phyloP scores from a whole-genome alignment of 1,284 basidiomycete species.

The Caloboletus firmus region DNA sequence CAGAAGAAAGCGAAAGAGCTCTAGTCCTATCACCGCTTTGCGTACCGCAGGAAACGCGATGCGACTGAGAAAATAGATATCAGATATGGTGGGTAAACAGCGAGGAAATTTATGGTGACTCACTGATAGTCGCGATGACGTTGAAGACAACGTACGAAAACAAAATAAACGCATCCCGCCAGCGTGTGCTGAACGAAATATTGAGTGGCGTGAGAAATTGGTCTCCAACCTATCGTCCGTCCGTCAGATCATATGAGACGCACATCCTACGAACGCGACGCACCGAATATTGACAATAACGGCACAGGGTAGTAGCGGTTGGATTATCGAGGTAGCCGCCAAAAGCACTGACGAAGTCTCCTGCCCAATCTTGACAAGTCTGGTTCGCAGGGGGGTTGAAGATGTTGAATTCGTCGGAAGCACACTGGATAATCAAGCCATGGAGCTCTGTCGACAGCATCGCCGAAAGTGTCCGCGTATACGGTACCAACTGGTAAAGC shows the following conservation, averaged over 20 bases:
- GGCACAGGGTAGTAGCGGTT: constrained; percentile 57
- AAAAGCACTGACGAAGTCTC: constrained; percentile 58
- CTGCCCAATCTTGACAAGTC: constrained; percentile 73
- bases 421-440: constrained; percentile 69
- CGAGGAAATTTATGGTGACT: constrained; percentile 25
- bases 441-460: constrained; percentile 82
- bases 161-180: constrained; percentile 75
- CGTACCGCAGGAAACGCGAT: constrained; percentile 73
- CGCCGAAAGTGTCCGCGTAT: constrained; percentile 70
- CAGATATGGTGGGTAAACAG: neutral
- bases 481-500: constrained; percentile 71
- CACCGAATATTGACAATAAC: constrained; percentile 69
- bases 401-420: constrained; percentile 60
- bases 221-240: constrained; percentile 49
- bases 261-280: constrained; percentile 6
- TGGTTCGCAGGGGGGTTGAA: constrained; percentile 76
- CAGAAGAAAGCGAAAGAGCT: too few relatives aligned
- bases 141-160: constrained; percentile 75
- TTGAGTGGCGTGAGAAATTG: constrained; percentile 71
- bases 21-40: constrained; percentile 48
- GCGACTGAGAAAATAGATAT: constrained; percentile 46
- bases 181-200: constrained; percentile 64
- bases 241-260: constrained; percentile 1
- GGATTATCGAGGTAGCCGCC: constrained; percentile 83
- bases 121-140: constrained; percentile 64